Conservation (phyloP, 1,284 basidiomycete genomes). For the Cutaneotrichosporon spelunceum region DNA sequence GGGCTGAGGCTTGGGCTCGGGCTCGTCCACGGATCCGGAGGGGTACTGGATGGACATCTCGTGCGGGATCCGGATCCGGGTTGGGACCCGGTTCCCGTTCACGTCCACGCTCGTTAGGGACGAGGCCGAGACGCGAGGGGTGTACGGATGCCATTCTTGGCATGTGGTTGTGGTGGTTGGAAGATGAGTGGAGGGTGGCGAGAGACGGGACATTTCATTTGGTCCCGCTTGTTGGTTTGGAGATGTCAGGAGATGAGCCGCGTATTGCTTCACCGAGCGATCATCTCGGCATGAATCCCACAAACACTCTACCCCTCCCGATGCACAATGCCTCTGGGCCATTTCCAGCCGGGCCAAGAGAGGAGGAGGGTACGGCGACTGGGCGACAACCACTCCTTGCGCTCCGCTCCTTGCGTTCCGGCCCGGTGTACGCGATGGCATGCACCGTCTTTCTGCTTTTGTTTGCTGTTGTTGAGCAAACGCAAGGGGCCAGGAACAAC, state of each 20-base stretch:
- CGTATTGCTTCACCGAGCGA: too few species aligned
- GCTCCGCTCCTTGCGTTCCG: too few species aligned
- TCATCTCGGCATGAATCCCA: too few species aligned
- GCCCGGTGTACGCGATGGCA: too few species aligned
- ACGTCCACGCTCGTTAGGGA: background rate
- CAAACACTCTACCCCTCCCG: too few species aligned
- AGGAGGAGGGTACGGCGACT: too few species aligned
- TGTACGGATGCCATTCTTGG: conserved; percentile 9
- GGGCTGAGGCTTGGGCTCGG: background rate
- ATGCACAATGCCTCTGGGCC: too few species aligned
- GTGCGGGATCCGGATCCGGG: background rate
- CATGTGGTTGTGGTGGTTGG: background rate
- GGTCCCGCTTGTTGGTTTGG: background rate
- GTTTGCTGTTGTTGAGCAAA: background rate
- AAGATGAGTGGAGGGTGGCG: background rate
- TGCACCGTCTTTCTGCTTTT: too few species aligned
- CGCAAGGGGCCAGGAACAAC: background rate
- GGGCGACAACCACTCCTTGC: too few species aligned
- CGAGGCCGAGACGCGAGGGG: conserved; percentile 7
- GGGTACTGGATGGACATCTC: background rate
- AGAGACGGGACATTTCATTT: background rate
- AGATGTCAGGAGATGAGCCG: too few species aligned
- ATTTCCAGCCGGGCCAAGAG: too few species aligned
- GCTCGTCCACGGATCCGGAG: conserved; percentile 4
- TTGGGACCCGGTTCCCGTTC: too few species aligned